These are phyloP conservation scores for Wakefieldia striispora DNA, from an alignment of 768 basidiomycete species.

Conservation along the genomic window DNA sequence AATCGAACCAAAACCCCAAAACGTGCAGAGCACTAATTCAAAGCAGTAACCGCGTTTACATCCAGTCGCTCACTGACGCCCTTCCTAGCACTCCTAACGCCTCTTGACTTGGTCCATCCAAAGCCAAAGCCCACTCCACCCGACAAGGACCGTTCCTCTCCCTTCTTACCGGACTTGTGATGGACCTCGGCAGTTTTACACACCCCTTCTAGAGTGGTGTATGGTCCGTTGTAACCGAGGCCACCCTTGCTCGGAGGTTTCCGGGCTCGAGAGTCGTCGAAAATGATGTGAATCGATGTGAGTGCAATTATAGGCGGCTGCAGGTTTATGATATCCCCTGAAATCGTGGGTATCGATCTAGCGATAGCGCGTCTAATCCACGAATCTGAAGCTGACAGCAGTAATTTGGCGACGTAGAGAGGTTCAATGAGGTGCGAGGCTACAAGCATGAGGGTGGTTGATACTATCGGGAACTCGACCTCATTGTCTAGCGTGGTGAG, in stretches of 20 bases:
- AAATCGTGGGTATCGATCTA: constrained; percentile 42
- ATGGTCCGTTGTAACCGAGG: constrained; percentile 58
- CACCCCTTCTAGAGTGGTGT: constrained; percentile 58
- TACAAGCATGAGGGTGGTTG: constrained; percentile 63
- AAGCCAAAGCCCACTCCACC: constrained; percentile 49
- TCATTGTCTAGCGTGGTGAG: constrained; percentile 58
- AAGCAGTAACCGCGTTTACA: constrained; percentile 13
- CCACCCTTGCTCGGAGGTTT: constrained; percentile 54
- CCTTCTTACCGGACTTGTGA: constrained; percentile 34
- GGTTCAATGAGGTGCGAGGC: constrained; percentile 58
- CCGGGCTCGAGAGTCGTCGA: constrained; percentile 65
- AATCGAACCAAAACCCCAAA: neutral
- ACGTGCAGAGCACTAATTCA: constrained; percentile 16
- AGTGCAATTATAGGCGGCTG: constrained; percentile 60
- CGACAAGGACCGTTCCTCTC: constrained; percentile 38
- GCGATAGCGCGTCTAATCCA: constrained; percentile 34
- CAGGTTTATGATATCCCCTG: constrained; percentile 50
- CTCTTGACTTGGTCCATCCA: constrained; percentile 26
- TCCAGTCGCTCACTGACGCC: constrained; percentile 23
- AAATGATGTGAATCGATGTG: constrained; percentile 53
- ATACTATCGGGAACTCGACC: constrained; percentile 52
- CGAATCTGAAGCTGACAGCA: constrained; percentile 34
- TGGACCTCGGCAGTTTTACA: constrained; percentile 55
- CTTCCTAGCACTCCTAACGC: constrained; percentile 26
- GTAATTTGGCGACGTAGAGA: constrained; percentile 48